Percentiles rank a stretch among this genome's conserved stretches.
Evolutionary conservation across 352 stramenopile genomes (phyloP).

Genomic region (Phytophthora boehmeriae): DNA sequence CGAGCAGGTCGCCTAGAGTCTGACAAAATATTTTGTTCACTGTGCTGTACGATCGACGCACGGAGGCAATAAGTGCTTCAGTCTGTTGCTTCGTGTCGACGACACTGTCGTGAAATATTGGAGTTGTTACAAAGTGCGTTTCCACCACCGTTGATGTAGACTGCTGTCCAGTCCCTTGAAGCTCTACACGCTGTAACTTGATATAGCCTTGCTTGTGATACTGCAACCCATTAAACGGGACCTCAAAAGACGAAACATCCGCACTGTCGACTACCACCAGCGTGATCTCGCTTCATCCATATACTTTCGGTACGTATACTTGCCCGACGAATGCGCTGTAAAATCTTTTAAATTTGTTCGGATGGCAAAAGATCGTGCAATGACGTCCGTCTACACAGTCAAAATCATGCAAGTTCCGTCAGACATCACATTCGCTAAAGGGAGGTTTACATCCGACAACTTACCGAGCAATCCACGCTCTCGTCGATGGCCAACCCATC

Average conservation of each 20-base stretch:
- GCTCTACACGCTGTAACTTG: conserved; percentile 11
- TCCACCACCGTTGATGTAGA: conserved; percentile 39
- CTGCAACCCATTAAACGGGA: conserved; percentile 38
- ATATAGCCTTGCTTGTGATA: conserved; percentile 33
- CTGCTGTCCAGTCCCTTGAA: not conserved
- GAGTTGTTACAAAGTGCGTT: conserved; percentile 44
- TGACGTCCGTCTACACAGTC: conserved; percentile 1
- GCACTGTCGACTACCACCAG: conserved; percentile 38
- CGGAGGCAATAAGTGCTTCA: conserved; percentile 18
- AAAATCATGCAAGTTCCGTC: not conserved
- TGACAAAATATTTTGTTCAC: conserved; percentile 25
- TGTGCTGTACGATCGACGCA: conserved; percentile 26
- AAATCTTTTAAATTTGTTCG: not conserved
- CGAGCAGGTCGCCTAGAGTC: conserved; percentile 27
- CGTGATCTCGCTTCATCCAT: conserved; percentile 31
- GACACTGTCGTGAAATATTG: conserved; percentile 48
- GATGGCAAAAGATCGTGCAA: conserved; percentile 5
- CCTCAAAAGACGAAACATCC: conserved; percentile 10
- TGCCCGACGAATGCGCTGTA: not conserved
- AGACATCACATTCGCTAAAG: not conserved
- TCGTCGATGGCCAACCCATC: no score
- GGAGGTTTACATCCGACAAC: not conserved
- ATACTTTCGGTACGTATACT: conserved; percentile 35
- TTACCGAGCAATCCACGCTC: conserved; percentile 6
- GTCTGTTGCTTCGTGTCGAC: conserved; percentile 29